phyloP scores from a whole-genome alignment of 2,329 filamentous ascomycete genomes.

The Nemania diffusa region DNA sequence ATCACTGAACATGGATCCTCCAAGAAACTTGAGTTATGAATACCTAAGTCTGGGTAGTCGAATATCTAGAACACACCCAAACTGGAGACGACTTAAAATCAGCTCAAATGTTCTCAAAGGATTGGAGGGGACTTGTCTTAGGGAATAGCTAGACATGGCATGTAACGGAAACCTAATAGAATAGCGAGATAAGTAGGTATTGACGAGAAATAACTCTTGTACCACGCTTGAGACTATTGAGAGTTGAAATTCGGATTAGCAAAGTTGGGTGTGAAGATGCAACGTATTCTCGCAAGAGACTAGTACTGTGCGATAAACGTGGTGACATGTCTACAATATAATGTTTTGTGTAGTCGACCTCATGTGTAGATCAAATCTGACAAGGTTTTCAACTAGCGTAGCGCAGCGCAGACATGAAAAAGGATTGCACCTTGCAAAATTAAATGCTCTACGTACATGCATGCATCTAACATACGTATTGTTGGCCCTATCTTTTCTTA shows the following conservation, averaged over 20 bases:
- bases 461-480: too few relatives aligned
- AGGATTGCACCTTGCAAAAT: too few relatives aligned
- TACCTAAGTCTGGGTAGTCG: not conserved
- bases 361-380: too few relatives aligned
- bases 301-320: not conserved
- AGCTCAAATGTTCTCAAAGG: too few relatives aligned
- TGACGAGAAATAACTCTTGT: not conserved
- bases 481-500: not conserved
- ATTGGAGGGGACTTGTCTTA: too few relatives aligned
- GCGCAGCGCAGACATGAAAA: too few relatives aligned
- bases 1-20: not conserved
- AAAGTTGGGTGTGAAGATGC: not conserved
- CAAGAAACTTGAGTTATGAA: slow-evolving; percentile 1
- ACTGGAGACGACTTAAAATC: not conserved
- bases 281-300: not conserved
- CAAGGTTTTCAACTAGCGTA: too few relatives aligned
- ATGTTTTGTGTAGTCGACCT: too few relatives aligned
- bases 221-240: not conserved
- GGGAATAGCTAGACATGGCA: not conserved
- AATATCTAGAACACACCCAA: not conserved
- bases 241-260: not conserved
- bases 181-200: too few relatives aligned
- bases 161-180: too few relatives aligned
- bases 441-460: too few relatives aligned
- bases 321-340: too few relatives aligned